Base-by-base conservation (phyloP, 257 asterid genomes). In the Petrea volubilis region DNA sequence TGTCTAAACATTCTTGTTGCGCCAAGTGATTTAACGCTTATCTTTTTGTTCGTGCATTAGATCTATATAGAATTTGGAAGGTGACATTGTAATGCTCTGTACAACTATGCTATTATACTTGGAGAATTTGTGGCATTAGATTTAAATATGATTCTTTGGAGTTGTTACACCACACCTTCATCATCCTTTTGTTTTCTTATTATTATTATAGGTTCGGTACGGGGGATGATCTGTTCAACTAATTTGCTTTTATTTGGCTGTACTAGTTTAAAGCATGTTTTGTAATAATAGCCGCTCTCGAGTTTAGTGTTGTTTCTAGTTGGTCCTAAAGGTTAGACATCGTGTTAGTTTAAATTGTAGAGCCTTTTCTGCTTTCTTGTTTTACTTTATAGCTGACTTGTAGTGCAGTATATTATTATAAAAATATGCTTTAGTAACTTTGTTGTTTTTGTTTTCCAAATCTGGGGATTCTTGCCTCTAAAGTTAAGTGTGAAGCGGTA, bases 401-500 rank as follows among this genome's bases (percentile, higher is more conserved):
- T 52, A 36, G 15, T 11, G 7, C 38, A n/a, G 20, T 65, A 17
- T 20, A 65, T 47, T 28, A 65, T 57, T 33, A 33, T 49, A 55
- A 33, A 31, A 47, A 7, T 34, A 23, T 31, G 25, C 41, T 28
- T 33, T 33, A 33, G 38, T 33, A 2, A 33, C 5, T 49, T 31
- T 31, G 41, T n/a, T n/a, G n/a, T n/a, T n/a, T n/a, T n/a, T n/a
- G n/a, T n/a, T 44, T 33, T 38, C 3, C 7, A 7, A 33, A 7
- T 20, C 29, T 24, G 46, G 60, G 34, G 25, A 47, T 6, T 34
- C 68, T 74, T 66, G 73, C 69, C 47, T 59, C 46, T 1, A 7
- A 74, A 67, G 74, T 58, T 44, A 74, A 58, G 64, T 25, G 23
- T 74, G 9, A 38, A 28, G 20, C 15, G 21, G 41, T 55, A 68